Base-by-base conservation (phyloP, 495 filamentous ascomycete species). In the Talaromyces proteolyticus region DNA sequence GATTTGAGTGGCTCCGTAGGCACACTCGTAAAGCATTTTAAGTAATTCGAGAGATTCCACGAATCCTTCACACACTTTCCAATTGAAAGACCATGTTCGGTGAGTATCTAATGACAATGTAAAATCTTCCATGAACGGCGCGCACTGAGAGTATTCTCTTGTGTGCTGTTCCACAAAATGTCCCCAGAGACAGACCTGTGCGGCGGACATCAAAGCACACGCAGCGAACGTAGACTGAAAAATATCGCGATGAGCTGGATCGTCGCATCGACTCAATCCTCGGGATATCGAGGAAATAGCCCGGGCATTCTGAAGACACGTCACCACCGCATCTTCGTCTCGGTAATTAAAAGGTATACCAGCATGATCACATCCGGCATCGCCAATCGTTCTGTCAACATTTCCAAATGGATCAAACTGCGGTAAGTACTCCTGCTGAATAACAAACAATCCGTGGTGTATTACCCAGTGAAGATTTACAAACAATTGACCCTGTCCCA, bases 371-470 rank as follows among this genome's bases (percentile, higher is more conserved):
- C 6, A 40, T 40, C 38, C 38, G 38, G n/a, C n/a, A 40, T 36
- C 29, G 7, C 14, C 29, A 14, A 36, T 36, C 29, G 14, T 36
- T 36, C 29, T 36, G 29, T 40, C 38, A 18, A 40, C 17, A 40
- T 40, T 40, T 4, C 38, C 38, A n/a, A 40, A 18, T 18, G 38
- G 38, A 40, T 40, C 38, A 40, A 40, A 18, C 17, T 40, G 38
- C 38, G 38, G 38, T 40, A 40, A 18, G 38, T 40, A 40, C 38
- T 40, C 38, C 38, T 40, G 38, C 38, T 40, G 38, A 40, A 40
- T 40, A 40, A 40, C 38, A 40, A 40, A 40, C 38, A 40, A 40
- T 18, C 38, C 38, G 38, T 40, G 38, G 38, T 40, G 38, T 18
- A 40, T 40, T 40, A 40, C 38, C 38, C 11, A 40, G 38, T 40